Evolutionary conservation across 805 yeast species (phyloP).

Genomic region (Hanseniaspora guilliermondii): DNA sequence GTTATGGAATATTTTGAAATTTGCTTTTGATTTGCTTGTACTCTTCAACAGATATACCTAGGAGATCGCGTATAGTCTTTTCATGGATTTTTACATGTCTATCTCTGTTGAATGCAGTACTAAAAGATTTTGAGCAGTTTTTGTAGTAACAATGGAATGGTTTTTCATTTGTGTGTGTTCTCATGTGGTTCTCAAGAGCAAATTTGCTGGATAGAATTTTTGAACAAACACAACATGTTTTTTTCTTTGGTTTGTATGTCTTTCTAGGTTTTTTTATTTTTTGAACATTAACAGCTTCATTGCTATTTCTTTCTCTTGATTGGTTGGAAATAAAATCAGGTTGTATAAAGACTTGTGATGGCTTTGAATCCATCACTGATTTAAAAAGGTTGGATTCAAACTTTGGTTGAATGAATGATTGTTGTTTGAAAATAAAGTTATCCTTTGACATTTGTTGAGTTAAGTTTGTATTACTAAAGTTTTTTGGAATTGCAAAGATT

Average conservation of each 20-base stretch:
- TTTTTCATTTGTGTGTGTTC: slow-evolving; percentile 9
- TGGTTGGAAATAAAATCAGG: not conserved
- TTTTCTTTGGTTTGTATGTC: not conserved
- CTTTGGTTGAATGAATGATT: not conserved
- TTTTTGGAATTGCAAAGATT: not conserved
- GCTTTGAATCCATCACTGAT: not conserved
- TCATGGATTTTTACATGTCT: slow-evolving; percentile 9
- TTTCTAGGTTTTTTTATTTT: not conserved
- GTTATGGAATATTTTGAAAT: not conserved
- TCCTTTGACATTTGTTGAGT: not conserved
- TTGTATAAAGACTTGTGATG: not conserved
- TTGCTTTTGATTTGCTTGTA: not conserved
- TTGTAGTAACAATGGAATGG: slow-evolving; percentile 1
- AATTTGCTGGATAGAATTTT: slow-evolving; percentile 2
- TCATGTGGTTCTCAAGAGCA: slow-evolving; percentile 9
- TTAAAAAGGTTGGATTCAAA: not conserved
- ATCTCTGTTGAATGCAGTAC: slow-evolving; percentile 9
- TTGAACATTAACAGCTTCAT: not conserved
- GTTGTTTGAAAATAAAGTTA: not conserved
- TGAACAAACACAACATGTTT: not conserved
- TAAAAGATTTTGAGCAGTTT: slow-evolving; percentile 1
- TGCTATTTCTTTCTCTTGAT: not conserved
- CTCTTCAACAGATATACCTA: slow-evolving; percentile 1
- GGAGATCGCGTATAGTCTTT: not conserved
- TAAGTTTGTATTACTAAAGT: not conserved